Percentiles rank a stretch among this genome's conserved stretches.
Conservation (phyloP, 2,329 filamentous ascomycete species). For the Cladosporium sp. region DNA sequence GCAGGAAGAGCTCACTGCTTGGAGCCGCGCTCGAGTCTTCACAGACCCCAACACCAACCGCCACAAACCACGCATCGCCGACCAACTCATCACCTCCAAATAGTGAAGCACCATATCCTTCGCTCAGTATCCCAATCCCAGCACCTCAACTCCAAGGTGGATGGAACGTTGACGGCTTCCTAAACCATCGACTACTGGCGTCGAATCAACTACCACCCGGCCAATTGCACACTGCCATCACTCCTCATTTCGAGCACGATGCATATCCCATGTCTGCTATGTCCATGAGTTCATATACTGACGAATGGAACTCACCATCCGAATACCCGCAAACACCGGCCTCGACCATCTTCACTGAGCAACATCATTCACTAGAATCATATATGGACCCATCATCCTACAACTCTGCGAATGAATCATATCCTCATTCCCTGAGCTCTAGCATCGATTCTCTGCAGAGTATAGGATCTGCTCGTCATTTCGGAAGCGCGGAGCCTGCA, state of each 20-base stretch:
- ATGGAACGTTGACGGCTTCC: constrained; percentile 42
- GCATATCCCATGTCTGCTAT: constrained; percentile 47
- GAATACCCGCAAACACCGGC: constrained; percentile 51
- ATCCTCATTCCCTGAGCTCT: constrained; percentile 39
- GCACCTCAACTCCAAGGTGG: constrained; percentile 29
- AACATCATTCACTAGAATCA: constrained; percentile 11
- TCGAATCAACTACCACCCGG: constrained; percentile 42
- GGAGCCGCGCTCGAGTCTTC: neutral
- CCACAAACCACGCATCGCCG: neutral
- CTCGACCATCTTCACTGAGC: constrained; percentile 32
- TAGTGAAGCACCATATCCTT: constrained; percentile 1
- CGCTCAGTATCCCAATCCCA: constrained; percentile 22
- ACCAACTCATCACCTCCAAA: neutral
- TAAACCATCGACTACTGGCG: constrained; percentile 33
- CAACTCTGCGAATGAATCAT: constrained; percentile 37
- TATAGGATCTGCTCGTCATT: constrained; percentile 14
- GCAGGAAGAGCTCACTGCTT: constrained; percentile 30
- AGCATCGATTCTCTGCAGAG: constrained; percentile 50
- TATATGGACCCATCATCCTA: constrained; percentile 15
- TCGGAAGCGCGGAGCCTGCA: constrained; percentile 4
- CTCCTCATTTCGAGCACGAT: constrained; percentile 43
- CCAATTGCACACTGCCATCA: constrained; percentile 44
- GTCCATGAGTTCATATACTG: constrained; percentile 49
- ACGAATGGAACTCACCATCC: constrained; percentile 49
- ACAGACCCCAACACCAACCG: constrained; percentile 1